phyloP scores from a whole-genome alignment of 176 grass and related monocot genomes.

The Zoysia pacifica region DNA sequence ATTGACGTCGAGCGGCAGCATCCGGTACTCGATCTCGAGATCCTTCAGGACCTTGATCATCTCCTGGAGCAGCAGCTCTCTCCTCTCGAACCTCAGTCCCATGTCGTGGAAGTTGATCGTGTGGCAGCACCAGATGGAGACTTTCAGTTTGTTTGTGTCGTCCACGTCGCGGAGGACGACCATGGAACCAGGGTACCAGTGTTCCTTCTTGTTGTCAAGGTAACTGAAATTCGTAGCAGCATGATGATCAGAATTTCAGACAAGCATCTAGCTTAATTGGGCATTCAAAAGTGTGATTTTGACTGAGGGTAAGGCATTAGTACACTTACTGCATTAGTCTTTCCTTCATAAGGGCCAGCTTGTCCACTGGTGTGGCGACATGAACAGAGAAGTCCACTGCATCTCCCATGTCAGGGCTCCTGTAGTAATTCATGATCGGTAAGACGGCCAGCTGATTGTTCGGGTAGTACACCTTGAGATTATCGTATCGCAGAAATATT shows the following conservation, averaged over 20 bases:
- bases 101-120: conserved; percentile 93
- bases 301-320: neutral
- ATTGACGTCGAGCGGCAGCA: conserved; percentile 78
- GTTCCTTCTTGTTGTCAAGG: conserved; percentile 91
- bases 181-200: conserved; percentile 79
- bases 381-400: conserved; percentile 73
- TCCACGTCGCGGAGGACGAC: conserved; percentile 81
- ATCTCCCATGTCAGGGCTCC: conserved; percentile 97
- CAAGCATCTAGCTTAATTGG: neutral
- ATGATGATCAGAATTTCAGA: neutral
- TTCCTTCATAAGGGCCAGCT: conserved; percentile 87
- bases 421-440: conserved; percentile 84
- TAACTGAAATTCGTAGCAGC: conserved; percentile 44
- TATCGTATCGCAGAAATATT: conserved; percentile 89
- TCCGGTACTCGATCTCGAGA: conserved; percentile 85
- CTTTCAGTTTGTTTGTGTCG: conserved; percentile 69
- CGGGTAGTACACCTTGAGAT: conserved; percentile 84
- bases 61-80: conserved; percentile 83
- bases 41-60: conserved; percentile 83
- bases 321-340: conserved; percentile 64
- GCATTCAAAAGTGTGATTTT: neutral
- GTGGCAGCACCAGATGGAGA: conserved; percentile 87
- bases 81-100: conserved; percentile 66
- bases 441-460: conserved; percentile 70
- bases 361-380: conserved; percentile 77